Evolutionary conservation across 192 early-diverging fungal species (phyloP).

Genomic region (Backusella parvicylindrica): DNA sequence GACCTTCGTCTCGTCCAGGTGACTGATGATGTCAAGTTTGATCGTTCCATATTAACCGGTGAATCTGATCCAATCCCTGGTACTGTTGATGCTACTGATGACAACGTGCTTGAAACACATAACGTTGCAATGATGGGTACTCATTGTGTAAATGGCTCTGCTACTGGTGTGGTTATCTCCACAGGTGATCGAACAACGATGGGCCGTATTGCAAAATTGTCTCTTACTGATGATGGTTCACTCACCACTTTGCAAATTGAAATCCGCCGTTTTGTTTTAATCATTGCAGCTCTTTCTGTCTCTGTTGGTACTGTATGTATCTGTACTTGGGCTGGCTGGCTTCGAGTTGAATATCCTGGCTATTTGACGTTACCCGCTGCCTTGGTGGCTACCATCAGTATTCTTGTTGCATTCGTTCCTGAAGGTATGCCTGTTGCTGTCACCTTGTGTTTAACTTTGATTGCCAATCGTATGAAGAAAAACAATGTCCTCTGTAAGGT

Average conservation of each 20-base stretch:
- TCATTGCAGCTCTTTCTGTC: constrained; percentile 56
- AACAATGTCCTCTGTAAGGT: constrained; percentile 75
- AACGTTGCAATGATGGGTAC: constrained; percentile 79
- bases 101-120: constrained; percentile 72
- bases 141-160: constrained; percentile 71
- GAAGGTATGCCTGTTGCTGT: constrained; percentile 77
- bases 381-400: constrained; percentile 51
- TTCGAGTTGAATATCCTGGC: constrained; percentile 49
- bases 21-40: constrained; percentile 68
- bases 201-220: constrained; percentile 68
- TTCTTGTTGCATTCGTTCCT: constrained; percentile 72
- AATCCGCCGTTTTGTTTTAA: constrained; percentile 64
- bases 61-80: constrained; percentile 66
- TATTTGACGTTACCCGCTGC: constrained; percentile 46
- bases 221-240: constrained; percentile 30
- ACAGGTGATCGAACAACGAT: constrained; percentile 77
- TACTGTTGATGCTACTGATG: constrained; percentile 60
- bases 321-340: constrained; percentile 48
- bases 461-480: constrained; percentile 75
- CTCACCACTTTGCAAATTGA: constrained; percentile 59
- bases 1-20: constrained; percentile 68
- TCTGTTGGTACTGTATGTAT: constrained; percentile 42
- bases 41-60: constrained; percentile 81
- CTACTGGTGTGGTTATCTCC: constrained; percentile 69
- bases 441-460: constrained; percentile 69